Base-by-base conservation (phyloP, 2,329 filamentous ascomycete genomes). In the Fusarium anthophilum region DNA sequence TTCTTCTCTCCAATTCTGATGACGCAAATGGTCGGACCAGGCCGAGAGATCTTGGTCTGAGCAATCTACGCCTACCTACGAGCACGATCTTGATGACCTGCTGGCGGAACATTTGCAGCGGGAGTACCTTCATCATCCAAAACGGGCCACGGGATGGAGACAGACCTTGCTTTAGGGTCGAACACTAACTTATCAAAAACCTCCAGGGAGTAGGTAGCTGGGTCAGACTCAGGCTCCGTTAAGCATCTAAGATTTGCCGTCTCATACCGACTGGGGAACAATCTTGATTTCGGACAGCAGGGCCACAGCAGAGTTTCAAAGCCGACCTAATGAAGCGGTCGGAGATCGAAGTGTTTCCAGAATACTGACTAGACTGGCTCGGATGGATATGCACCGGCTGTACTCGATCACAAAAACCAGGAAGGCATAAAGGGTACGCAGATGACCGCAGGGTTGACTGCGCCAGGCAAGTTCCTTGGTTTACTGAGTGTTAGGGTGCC, bases 381-480 rank as follows among this genome's bases (percentile, higher is more conserved):
- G 35, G 28, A 28, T 28, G 45, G 64, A 48, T 35, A 56, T 50
- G 64, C 26, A 41, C 64, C 32, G 53, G 37, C 41, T 51, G 37
- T 45, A 35, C 20, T 59, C 44, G 70, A 43, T 63, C 32, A 41
- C 39, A 48, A 44, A 51, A 28, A 44, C 44, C 64, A 44, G 53
- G 50, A 39, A 39, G 30, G 66, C 45, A 51, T 30, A 30, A 44
- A 62, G 51, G 51, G 30, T 59, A 17, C 54, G 58, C 54, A 74
- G 45, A 72, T 59, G 55, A 69, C 47, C 63, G 69, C 48, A 62
- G 57, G 62, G 63, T 60, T 43, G 51, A 61, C 39, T 35, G 51
- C 47, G 62, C 74, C 64, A 65, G n/a, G 51, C 63, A 74, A 73
- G 69, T 74, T 73, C 70, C 68, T 74, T 75, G 72, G 55, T 65